A percentile compares a stretch with the other conserved stretches of the same genome.
phyloP scores from a whole-genome alignment of 2,329 filamentous ascomycete species.

The Westerdykella sp. region DNA sequence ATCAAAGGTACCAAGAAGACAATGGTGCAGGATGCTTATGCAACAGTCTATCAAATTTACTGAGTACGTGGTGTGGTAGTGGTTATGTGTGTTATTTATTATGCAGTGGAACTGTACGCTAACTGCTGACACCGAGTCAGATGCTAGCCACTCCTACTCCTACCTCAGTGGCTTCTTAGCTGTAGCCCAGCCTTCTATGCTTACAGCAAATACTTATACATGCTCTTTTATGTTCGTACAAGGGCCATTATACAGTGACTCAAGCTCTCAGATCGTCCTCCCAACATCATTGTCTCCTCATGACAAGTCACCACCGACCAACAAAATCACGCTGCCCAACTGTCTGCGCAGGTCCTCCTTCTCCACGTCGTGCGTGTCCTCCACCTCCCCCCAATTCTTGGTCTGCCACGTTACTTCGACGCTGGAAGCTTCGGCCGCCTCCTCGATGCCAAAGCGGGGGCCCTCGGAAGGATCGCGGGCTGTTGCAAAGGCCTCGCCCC shows the following conservation, averaged over 20 bases:
- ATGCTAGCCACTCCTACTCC: too few relatives aligned
- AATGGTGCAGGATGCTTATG: too few relatives aligned
- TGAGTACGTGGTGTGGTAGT: too few relatives aligned
- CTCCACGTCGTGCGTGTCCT: constrained; percentile 96
- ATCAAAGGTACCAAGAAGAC: too few relatives aligned
- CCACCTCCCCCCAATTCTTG: constrained; percentile 87
- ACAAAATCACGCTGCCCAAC: constrained; percentile 75
- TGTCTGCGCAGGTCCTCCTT: constrained; percentile 84
- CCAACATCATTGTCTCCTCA: neutral
- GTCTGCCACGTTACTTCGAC: constrained; percentile 90
- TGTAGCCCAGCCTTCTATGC: too few relatives aligned
- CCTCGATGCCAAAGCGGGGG: constrained; percentile 66
- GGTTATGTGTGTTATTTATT: too few relatives aligned
- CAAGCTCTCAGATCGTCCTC: neutral
- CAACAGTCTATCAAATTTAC: too few relatives aligned
- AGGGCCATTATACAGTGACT: neutral
- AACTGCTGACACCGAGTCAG: too few relatives aligned
- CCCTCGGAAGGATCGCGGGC: constrained; percentile 39
- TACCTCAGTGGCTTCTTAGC: too few relatives aligned
- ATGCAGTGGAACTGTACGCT: too few relatives aligned
- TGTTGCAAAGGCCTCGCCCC: constrained; percentile 67
- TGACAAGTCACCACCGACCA: constrained; percentile 51
- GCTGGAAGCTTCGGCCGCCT: constrained; percentile 70
- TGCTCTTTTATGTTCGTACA: neutral
- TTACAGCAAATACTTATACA: too few relatives aligned